Evolutionary conservation across 179 eudicot species (phyloP).

Genomic region (Actinidia chinensis): DNA sequence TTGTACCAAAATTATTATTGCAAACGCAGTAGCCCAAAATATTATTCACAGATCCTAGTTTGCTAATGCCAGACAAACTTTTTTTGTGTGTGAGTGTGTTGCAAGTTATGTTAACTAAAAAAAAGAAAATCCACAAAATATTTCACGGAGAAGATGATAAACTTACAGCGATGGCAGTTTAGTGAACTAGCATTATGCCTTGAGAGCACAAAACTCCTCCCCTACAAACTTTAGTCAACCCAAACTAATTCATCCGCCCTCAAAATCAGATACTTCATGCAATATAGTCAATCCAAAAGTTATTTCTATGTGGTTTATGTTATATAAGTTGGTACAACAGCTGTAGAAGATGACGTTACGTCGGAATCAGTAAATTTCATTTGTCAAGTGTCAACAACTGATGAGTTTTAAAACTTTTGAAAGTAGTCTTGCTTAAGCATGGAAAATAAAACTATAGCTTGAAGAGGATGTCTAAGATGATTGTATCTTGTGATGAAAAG

Average conservation of each 20-base stretch:
- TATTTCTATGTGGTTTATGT: not conserved
- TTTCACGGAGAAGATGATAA: not conserved
- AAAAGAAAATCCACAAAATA: not conserved
- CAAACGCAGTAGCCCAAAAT: too few relatives aligned
- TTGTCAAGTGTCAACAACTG: too few relatives aligned
- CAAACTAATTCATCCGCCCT: not conserved
- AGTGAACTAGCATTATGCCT: not conserved
- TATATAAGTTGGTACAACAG: not conserved
- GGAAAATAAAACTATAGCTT: too few relatives aligned
- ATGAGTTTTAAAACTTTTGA: too few relatives aligned
- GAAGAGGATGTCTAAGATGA: too few relatives aligned
- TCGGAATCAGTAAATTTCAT: too few relatives aligned
- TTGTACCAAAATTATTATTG: too few relatives aligned
- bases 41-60: too few relatives aligned
- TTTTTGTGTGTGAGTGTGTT: not conserved
- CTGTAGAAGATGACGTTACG: too few relatives aligned
- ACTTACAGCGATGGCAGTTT: not conserved
- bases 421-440: too few relatives aligned
- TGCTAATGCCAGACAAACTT: too few relatives aligned
- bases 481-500: too few relatives aligned
- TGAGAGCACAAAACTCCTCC: not conserved
- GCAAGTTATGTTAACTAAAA: not conserved
- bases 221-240: not conserved
- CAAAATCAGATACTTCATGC: not conserved
- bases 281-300: not conserved